A percentile compares a stretch with the other conserved stretches of the same genome.
Evolutionary conservation across 257 asterid species (phyloP).

Genomic region (Solanum clarkiae): DNA sequence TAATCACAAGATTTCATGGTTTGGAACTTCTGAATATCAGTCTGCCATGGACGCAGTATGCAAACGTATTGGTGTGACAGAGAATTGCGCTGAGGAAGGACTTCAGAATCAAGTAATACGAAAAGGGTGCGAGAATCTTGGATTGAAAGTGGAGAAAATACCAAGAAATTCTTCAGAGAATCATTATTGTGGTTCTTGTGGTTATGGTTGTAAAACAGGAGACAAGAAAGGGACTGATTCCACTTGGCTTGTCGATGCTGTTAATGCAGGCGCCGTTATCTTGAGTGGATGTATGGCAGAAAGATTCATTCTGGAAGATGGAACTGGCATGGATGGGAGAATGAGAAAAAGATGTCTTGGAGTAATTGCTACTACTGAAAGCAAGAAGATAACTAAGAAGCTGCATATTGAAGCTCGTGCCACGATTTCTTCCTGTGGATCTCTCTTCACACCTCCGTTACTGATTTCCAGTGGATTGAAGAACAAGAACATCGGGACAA

Average conservation of each 20-base stretch:
- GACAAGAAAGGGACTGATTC: conserved; percentile 73
- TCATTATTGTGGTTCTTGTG: conserved; percentile 85
- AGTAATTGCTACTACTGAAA: conserved; percentile 38
- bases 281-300: conserved; percentile 69
- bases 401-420: conserved; percentile 41
- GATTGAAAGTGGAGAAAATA: conserved; percentile 35
- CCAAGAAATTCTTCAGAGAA: conserved; percentile 58
- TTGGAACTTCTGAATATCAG: conserved; percentile 36
- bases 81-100: conserved; percentile 42
- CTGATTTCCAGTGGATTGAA: conserved; percentile 53
- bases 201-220: conserved; percentile 80
- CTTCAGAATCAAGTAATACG: conserved; percentile 60
- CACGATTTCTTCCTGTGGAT: conserved; percentile 63
- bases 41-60: conserved; percentile 76
- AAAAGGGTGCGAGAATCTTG: conserved; percentile 65
- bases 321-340: neutral
- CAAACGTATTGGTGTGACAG: conserved; percentile 63
- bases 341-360: conserved; percentile 46
- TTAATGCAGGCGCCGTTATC: conserved; percentile 54
- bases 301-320: conserved; percentile 27
- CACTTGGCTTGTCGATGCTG: conserved; percentile 91
- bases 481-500: conserved; percentile 66
- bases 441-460: conserved; percentile 76
- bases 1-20: conserved; percentile 33
- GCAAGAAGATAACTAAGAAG: conserved; percentile 19